A percentile compares a stretch with the other conserved stretches of the same genome.
Conservation (phyloP, 1,284 basidiomycete species). For the Clitocybe nebularis region DNA sequence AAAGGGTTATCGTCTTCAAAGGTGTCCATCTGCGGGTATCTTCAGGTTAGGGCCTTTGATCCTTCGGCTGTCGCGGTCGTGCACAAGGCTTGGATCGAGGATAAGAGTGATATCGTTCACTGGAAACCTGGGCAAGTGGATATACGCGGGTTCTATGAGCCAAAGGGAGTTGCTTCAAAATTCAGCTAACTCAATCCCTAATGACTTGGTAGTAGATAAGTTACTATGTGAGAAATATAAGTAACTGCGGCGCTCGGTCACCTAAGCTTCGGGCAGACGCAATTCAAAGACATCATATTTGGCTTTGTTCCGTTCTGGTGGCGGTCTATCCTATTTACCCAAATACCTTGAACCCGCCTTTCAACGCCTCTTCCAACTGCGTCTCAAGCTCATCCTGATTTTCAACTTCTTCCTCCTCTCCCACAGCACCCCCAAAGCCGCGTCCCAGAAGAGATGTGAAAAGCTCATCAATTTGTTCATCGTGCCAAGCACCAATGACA, state of each 20-base stretch:
- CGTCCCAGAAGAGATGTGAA: slow-evolving; percentile 82
- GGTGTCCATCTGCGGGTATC: slow-evolving; percentile 46
- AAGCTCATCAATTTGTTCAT: slow-evolving; percentile 90
- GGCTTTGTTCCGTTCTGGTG: slow-evolving; percentile 31
- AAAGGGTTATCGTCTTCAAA: slow-evolving; percentile 82
- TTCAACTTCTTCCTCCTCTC: slow-evolving; percentile 21
- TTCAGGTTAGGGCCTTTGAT: slow-evolving; percentile 10
- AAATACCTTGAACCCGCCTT: slow-evolving; percentile 53
- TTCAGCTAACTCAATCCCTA: background rate
- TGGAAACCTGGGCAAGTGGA: background rate
- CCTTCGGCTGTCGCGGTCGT: slow-evolving; percentile 9
- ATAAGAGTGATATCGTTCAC: background rate
- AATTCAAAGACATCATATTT: slow-evolving; percentile 25
- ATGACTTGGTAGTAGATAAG: background rate
- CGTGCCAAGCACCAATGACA: slow-evolving; percentile 72
- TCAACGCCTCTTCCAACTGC: slow-evolving; percentile 26
- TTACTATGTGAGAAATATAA: background rate
- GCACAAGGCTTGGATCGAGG: background rate
- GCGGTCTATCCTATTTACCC: slow-evolving; percentile 33
- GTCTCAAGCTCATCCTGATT: slow-evolving; percentile 22
- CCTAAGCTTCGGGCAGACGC: background rate
- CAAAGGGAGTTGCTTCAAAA: background rate
- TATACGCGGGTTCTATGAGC: background rate
- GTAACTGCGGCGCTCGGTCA: background rate
- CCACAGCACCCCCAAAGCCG: slow-evolving; percentile 43